phyloP scores from a whole-genome alignment of 1,139 yeast species.

The Yamadazyma siamensis region DNA sequence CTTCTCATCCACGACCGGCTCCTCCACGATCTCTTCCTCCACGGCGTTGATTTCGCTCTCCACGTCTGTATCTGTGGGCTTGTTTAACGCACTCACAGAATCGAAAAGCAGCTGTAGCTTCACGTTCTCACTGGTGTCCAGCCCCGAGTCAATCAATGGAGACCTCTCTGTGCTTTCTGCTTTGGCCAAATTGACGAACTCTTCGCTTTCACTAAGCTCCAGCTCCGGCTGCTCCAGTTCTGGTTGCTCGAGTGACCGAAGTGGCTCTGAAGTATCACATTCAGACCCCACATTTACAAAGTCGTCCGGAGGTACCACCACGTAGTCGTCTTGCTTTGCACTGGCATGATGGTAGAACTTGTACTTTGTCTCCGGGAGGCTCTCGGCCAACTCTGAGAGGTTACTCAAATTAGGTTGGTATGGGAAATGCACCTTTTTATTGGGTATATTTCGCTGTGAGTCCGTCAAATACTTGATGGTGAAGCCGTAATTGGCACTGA shows the following conservation, averaged over 20 bases:
- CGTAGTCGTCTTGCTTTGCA: constrained; percentile 19
- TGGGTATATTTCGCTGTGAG: constrained; percentile 4
- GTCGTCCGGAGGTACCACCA: too few relatives aligned
- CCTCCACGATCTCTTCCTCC: too few relatives aligned
- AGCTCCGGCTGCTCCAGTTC: neutral
- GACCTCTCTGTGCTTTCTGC: neutral
- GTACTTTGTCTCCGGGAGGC: constrained; percentile 27
- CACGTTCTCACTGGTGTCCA: constrained; percentile 17
- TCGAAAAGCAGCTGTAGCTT: constrained; percentile 27
- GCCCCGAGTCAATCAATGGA: constrained; percentile 3
- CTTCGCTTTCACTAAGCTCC: neutral
- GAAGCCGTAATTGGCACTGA: constrained; percentile 50
- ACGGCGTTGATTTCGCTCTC: too few relatives aligned
- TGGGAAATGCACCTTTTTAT: constrained; percentile 24
- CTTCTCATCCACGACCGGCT: constrained; percentile 2
- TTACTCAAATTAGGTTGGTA: constrained; percentile 28
- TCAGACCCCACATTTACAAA: too few relatives aligned
- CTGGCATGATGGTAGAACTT: constrained; percentile 25
- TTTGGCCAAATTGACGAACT: neutral
- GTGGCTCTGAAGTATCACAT: too few relatives aligned
- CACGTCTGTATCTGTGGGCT: constrained; percentile 13
- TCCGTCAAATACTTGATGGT: constrained; percentile 35
- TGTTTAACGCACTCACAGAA: constrained; percentile 22
- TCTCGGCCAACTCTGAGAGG: constrained; percentile 25
- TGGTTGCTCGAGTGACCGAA: too few relatives aligned